A percentile compares a stretch with the other conserved stretches of the same genome.
Evolutionary conservation across 2,329 filamentous ascomycete genomes (phyloP).

Genomic region (Colletotrichum melonis): DNA sequence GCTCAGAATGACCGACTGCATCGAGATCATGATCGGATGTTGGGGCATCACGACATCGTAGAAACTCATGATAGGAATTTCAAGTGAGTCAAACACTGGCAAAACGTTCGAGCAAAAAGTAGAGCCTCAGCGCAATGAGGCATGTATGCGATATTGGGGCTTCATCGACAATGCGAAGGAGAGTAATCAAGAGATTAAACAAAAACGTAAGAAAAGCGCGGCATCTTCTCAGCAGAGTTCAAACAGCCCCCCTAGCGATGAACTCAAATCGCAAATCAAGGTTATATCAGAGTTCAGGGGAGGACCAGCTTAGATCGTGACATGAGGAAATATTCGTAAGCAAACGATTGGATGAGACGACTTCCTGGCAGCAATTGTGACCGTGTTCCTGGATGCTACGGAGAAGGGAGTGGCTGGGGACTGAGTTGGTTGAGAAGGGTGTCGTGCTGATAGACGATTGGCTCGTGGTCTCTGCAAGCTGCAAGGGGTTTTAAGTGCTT

Average conservation of each 20-base stretch:
- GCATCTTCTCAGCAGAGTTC: not conserved
- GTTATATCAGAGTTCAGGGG: not conserved
- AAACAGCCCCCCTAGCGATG: not conserved
- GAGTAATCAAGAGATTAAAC: not conserved
- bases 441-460: slow-evolving; percentile 1
- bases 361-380: not conserved
- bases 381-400: not conserved
- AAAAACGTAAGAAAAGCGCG: not conserved
- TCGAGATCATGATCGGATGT: too few species aligned
- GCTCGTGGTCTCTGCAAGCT: slow-evolving; percentile 10
- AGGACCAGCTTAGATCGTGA: not conserved
- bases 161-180: not conserved
- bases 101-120: too few species aligned
- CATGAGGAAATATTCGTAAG: not conserved
- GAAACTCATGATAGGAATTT: too few species aligned
- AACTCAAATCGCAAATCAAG: not conserved
- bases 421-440: not conserved
- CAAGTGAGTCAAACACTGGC: too few species aligned
- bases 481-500: slow-evolving; percentile 36
- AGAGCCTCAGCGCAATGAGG: not conserved
- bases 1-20: not conserved
- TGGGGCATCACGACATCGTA: too few species aligned
- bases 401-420: not conserved
- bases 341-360: not conserved
- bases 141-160: not conserved